Base-by-base conservation (phyloP, 1,284 basidiomycete genomes). In the Apiotrichum akiyoshidainum region DNA sequence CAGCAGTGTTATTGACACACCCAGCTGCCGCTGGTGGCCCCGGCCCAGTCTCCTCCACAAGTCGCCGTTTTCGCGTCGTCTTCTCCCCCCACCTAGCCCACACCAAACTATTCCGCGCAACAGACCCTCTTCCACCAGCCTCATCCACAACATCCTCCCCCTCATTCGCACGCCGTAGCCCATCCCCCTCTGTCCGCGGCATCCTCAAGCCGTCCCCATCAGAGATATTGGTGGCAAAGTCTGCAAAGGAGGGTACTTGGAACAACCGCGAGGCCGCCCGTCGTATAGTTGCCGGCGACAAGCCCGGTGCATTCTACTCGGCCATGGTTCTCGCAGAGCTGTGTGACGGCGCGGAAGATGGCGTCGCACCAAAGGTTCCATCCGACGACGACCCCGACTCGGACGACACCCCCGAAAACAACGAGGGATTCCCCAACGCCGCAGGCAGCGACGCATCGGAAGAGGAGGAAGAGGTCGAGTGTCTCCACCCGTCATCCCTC, bases 191-290 rank as follows among this genome's bases (percentile, higher is more conserved):
- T 13, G 26, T 59, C 6, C 63, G 67, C 12, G 62, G 65, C 39
- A 73, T 76, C 47, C 67, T 75, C n/a, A 75, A 74, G 58, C 21
- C 46, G 41, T 65, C 34, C 54, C 46, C 58, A 6, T 52, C 68
- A 19, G 48, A 68, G 17, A 77, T 78, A 31, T 68, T 71, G 11
- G 35, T 77, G 7, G 76, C 74, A 1, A 55, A 64, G 1, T 67
- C 67, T 0, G 74, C 73, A 16, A 73, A 74, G 41, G 72, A 77
- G 62, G 77, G 76, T 5, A 76, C 74, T 2, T 60, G 71, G 60
- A 67, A 68, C 42, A 78, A 78, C 58, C 67, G 73, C 46, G 77
- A 78, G 55, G 62, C 71, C 0, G 73, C 75, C 2, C 55, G 76
- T 14, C 52, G 70, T 13, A 12, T 70, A 1, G 69, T 76, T 41